phyloP scores from a whole-genome alignment of 306 rosid species.

The Echinosophora koreensis region DNA sequence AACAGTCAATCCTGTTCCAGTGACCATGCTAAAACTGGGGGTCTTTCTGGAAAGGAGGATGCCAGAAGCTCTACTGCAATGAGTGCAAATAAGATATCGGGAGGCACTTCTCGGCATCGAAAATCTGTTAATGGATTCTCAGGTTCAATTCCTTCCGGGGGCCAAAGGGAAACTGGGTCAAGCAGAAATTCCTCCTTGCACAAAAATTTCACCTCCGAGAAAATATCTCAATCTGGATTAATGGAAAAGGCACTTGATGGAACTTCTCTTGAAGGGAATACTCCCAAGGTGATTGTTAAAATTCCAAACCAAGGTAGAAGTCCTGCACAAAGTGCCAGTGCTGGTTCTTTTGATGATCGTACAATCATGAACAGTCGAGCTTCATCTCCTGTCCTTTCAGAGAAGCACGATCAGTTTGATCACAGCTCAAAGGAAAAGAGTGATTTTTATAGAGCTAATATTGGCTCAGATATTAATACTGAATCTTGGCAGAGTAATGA shows the following conservation, averaged over 20 bases:
- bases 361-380: conserved; percentile 59
- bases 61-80: conserved; percentile 80
- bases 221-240: conserved; percentile 51
- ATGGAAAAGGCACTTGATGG: conserved; percentile 64
- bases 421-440: conserved; percentile 56
- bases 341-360: conserved; percentile 66
- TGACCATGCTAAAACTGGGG: conserved; percentile 74
- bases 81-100: conserved; percentile 67
- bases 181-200: conserved; percentile 58
- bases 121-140: conserved; percentile 69
- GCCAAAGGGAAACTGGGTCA: conserved; percentile 60
- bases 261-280: conserved; percentile 60
- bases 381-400: conserved; percentile 64
- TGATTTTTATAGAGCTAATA: conserved; percentile 55
- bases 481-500: conserved; percentile 64
- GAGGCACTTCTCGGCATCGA: conserved; percentile 72
- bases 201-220: conserved; percentile 48
- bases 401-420: conserved; percentile 69
- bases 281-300: conserved; percentile 71
- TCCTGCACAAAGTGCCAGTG: conserved; percentile 65
- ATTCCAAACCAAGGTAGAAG: conserved; percentile 70
- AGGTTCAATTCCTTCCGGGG: conserved; percentile 57
- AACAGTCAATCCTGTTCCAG: conserved; percentile 80
- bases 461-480: conserved; percentile 56
- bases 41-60: conserved; percentile 69